phyloP scores from a whole-genome alignment of 2,329 filamentous ascomycete species.

The Trichoderma sp. region DNA sequence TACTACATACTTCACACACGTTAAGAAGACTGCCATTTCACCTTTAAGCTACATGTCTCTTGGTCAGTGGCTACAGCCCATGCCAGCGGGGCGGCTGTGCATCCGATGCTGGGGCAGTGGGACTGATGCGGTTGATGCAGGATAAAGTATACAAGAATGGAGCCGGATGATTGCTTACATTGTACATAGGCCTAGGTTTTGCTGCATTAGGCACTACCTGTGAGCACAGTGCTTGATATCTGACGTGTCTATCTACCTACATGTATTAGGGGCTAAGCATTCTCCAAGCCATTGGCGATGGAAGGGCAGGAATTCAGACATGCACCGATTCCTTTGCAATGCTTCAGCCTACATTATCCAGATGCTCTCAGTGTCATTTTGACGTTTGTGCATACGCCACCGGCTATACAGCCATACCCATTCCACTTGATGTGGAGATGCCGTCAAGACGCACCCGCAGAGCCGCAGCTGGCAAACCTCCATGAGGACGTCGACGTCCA shows the following conservation, averaged over 20 bases:
- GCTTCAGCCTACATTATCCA: neutral
- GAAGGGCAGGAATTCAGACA: neutral
- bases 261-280: neutral
- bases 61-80: neutral
- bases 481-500: neutral
- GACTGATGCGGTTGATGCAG: neutral
- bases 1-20: neutral
- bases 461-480: neutral
- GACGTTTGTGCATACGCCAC: neutral
- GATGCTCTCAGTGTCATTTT: neutral
- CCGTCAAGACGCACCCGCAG: neutral
- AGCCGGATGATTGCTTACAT: neutral
- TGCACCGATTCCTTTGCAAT: neutral
- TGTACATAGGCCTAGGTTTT: neutral
- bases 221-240: neutral
- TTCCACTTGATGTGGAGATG: neutral
- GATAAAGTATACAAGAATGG: neutral
- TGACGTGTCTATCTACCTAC: neutral
- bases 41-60: neutral
- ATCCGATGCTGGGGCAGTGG: neutral
- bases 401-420: neutral
- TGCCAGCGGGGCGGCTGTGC: neutral
- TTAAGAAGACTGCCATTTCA: neutral
- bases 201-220: neutral
- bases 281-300: neutral